Evolutionary conservation across 2,329 filamentous ascomycete species (phyloP), one percentile per base, ranked within the genome.

Genomic region (Cercospora sp.): DNA sequence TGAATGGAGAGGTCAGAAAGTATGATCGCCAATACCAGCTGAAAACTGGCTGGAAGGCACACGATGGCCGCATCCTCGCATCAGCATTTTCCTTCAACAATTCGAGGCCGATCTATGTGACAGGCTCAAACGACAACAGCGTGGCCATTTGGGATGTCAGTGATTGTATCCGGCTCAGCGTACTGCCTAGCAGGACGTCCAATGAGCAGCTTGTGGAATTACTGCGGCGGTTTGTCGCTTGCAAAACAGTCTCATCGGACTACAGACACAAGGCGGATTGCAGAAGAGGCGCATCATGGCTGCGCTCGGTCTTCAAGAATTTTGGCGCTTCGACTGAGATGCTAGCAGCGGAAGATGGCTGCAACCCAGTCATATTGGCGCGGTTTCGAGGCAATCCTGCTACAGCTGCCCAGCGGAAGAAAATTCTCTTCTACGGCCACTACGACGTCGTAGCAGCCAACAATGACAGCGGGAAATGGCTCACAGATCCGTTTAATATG

Each of bases 371-470:
- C n/a, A 93, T 99, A 0, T 90, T 91, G 73, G 95, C 95, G 49
- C 91, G 90, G 68, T 99, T 99, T 78, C 87, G 88, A 55, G 93
- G 91, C 3, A 95, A 89, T 79, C 88, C 86, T 69, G 85, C 88
- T 10, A 87, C 88, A 0, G 82, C 87, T 0, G 85, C 87, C 28
- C 84, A 87, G 28, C 87, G 92, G 18, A 97, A 95, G 81, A 93
- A 92, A 32, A 92, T 98, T 8, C 82, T 99, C 0, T 99, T 99
- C 78, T 99, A 99, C 76, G 95, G 96, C 0, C 95, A 99, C 78
- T 99, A 99, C 82, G 95, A 99, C 77, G 94, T 99, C 2, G 95
- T 99, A 3, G 88, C 93, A 0, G 95, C 95, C 0, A 93, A 97
- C 72, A 89, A 90, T 43, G 91, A 91, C 70, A 89, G 90, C 66